These are phyloP conservation scores for Agaricus subrufescens DNA, from an alignment of 768 basidiomycete genomes.

Conservation along the genomic window DNA sequence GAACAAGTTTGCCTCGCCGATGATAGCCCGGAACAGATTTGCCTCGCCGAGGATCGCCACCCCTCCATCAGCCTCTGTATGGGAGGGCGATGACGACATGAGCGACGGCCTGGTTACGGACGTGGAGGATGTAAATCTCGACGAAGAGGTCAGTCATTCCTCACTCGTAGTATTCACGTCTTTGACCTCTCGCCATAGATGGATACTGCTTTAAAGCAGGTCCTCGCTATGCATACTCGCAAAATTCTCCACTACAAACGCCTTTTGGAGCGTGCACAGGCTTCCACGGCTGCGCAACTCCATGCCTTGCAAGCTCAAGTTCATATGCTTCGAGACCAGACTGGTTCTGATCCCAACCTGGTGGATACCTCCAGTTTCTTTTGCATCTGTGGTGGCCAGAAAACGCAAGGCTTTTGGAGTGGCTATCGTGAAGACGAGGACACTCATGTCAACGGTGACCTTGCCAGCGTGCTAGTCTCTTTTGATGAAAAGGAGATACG, in stretches of 20 bases:
- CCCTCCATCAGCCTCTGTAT: conserved; percentile 14
- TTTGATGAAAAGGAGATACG: conserved; percentile 72
- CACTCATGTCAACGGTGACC: conserved; percentile 35
- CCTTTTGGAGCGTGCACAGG: conserved; percentile 76
- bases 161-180: background rate
- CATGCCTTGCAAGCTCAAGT: conserved; percentile 85
- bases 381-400: conserved; percentile 58
- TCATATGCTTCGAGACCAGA: conserved; percentile 50
- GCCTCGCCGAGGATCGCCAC: conserved; percentile 10
- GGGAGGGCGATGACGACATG: conserved; percentile 52
- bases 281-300: conserved; percentile 73
- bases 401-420: conserved; percentile 66
- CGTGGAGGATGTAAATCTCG: conserved; percentile 49
- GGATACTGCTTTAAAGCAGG: conserved; percentile 30
- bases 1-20: background rate
- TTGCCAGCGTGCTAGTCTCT: conserved; percentile 44
- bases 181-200: conserved; percentile 23
- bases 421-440: conserved; percentile 56
- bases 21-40: conserved; percentile 11
- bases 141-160: conserved; percentile 56
- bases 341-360: conserved; percentile 16
- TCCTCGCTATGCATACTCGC: conserved; percentile 39
- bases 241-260: conserved; percentile 75
- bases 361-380: conserved; percentile 22
- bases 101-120: conserved; percentile 75